A percentile compares a stretch with the other conserved stretches of the same genome.
phyloP scores from a whole-genome alignment of 306 rosid species.

The Luffa aegyptiaca region DNA sequence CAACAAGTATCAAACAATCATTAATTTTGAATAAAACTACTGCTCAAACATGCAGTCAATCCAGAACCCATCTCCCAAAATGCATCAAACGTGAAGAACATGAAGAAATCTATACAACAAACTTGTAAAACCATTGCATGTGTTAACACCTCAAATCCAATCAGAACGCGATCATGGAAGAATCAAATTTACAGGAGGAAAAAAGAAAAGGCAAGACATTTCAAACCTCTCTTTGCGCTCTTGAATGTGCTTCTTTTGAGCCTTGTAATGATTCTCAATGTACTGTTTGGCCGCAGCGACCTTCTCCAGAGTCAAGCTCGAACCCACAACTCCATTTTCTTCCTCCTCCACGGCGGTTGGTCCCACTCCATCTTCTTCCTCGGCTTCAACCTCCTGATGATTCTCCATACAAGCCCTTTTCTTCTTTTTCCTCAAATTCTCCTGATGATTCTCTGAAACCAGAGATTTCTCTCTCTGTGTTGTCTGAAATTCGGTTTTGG shows the following conservation, averaged over 20 bases:
- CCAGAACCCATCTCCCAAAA: neutral
- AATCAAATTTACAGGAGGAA: neutral
- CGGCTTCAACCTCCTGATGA: slow-evolving; percentile 12
- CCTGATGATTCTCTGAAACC: neutral
- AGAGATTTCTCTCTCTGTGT: neutral
- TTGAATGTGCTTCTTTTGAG: slow-evolving; percentile 61
- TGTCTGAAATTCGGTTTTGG: neutral
- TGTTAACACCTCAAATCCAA: neutral
- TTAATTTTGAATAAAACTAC: neutral
- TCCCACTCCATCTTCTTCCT: neutral
- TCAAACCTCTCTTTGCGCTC: slow-evolving; percentile 75
- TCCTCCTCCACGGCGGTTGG: slow-evolving; percentile 14
- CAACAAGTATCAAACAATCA: neutral
- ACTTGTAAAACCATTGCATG: neutral
- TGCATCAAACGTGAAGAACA: neutral
- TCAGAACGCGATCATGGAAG: slow-evolving; percentile 1
- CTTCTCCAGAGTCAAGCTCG: slow-evolving; percentile 79
- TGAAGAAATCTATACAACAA: neutral
- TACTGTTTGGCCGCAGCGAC: slow-evolving; percentile 87
- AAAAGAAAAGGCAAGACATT: neutral
- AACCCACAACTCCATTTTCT: slow-evolving; percentile 33
- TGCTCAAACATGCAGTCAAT: neutral
- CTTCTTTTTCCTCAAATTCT: neutral
- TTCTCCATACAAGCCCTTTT: slow-evolving; percentile 30
- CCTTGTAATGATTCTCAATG: slow-evolving; percentile 72